phyloP scores from a whole-genome alignment of 768 basidiomycete species.

The Mycena maculata region DNA sequence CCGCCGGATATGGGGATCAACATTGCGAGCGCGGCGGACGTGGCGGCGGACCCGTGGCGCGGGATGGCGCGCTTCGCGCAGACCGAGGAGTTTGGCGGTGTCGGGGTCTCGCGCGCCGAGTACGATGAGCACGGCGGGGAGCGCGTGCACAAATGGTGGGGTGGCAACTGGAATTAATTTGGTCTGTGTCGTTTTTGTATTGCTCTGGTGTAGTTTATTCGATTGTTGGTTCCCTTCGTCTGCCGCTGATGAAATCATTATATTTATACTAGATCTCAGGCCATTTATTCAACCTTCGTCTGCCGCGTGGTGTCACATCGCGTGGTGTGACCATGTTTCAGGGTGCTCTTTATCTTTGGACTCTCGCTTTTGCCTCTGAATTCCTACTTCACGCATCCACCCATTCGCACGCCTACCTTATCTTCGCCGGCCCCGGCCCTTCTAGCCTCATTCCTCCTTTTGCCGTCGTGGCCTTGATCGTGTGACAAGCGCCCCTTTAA shows the following conservation, averaged over 20 bases:
- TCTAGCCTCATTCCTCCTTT: no score
- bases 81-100: slow-evolving; percentile 63
- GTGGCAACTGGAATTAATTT: slow-evolving; percentile 87
- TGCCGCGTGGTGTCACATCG: background rate
- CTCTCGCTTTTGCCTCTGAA: background rate
- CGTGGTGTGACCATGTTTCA: background rate
- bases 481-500: no score
- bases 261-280: no score
- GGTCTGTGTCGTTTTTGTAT: slow-evolving; percentile 32
- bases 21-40: slow-evolving; percentile 73
- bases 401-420: no score
- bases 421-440: no score
- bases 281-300: no score
- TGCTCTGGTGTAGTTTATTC: background rate
- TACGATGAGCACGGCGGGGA: slow-evolving; percentile 94
- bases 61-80: slow-evolving; percentile 87
- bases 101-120: slow-evolving; percentile 78
- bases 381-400: no score
- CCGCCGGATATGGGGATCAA: slow-evolving; percentile 83
- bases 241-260: no score
- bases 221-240: background rate
- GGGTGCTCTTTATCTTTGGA: background rate
- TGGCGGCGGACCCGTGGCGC: slow-evolving; percentile 84
- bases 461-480: no score
- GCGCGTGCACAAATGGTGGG: slow-evolving; percentile 90